phyloP scores from a whole-genome alignment of 164 flowering plant species.

The Annona cherimola region DNA sequence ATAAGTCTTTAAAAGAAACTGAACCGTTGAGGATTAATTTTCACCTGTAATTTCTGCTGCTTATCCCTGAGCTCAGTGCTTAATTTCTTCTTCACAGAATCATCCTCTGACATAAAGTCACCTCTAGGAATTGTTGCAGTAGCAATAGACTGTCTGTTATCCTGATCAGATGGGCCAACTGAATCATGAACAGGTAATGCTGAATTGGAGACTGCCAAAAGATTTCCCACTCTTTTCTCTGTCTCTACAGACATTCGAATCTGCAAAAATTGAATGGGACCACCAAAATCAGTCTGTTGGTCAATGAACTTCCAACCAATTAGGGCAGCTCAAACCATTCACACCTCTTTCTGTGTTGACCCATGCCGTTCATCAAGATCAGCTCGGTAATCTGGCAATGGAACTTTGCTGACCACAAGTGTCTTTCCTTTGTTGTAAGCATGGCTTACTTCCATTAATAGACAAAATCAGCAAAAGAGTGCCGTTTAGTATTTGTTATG shows the following conservation, averaged over 20 bases:
- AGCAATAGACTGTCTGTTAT: conserved; percentile 19
- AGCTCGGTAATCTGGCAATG: conserved; percentile 81
- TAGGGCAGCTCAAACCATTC: background rate
- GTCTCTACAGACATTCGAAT: conserved; percentile 77
- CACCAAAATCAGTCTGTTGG: background rate
- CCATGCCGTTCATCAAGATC: conserved; percentile 99
- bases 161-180: conserved; percentile 32
- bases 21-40: background rate
- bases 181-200: conserved; percentile 24
- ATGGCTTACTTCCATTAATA: conserved; percentile 74
- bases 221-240: conserved; percentile 64
- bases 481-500: conserved; percentile 6
- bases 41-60: conserved; percentile 65
- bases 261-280: conserved; percentile 34
- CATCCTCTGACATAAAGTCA: conserved; percentile 14
- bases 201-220: conserved; percentile 47
- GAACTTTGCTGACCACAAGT: conserved; percentile 86
- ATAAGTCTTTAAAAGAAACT: background rate
- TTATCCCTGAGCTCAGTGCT: conserved; percentile 55
- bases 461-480: conserved; percentile 17
- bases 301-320: background rate
- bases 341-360: conserved; percentile 87
- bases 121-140: conserved; percentile 17
- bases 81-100: conserved; percentile 43
- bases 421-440: conserved; percentile 85